Evolutionary conservation across 805 yeast species (phyloP).

Genomic region (Grigorovia jiainica): DNA sequence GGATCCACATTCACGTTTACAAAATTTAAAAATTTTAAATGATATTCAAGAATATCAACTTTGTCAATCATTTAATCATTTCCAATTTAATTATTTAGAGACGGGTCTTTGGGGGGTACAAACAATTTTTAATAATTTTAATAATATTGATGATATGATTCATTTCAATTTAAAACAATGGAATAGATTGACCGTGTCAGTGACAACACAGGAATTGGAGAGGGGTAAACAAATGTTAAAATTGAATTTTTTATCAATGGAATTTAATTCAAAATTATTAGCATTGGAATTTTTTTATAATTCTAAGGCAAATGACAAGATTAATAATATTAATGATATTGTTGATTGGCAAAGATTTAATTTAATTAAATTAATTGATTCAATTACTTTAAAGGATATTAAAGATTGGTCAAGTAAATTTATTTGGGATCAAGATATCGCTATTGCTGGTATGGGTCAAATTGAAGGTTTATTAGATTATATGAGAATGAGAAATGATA

Average conservation of each 20-base stretch:
- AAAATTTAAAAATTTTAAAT: slow-evolving; percentile 63
- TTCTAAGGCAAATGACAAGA: background rate
- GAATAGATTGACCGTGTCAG: slow-evolving; percentile 72
- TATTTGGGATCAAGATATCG: slow-evolving; percentile 81
- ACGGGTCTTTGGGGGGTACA: slow-evolving; percentile 80
- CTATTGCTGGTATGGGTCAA: slow-evolving; percentile 76
- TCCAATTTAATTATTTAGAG: slow-evolving; percentile 63
- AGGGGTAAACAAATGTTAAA: slow-evolving; percentile 68
- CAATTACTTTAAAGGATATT: slow-evolving; percentile 48
- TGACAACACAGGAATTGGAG: slow-evolving; percentile 68
- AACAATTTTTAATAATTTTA: slow-evolving; percentile 52
- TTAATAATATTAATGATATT: background rate
- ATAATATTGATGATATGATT: slow-evolving; percentile 59
- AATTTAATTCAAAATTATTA: background rate
- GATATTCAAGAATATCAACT: slow-evolving; percentile 63
- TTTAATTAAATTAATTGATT: slow-evolving; percentile 36
- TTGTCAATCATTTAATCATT: slow-evolving; percentile 63
- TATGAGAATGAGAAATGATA: slow-evolving; percentile 78
- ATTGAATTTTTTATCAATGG: slow-evolving; percentile 40
- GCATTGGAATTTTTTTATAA: slow-evolving; percentile 4
- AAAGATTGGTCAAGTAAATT: slow-evolving; percentile 65
- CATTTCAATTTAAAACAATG: slow-evolving; percentile 80
- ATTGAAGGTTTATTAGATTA: slow-evolving; percentile 78
- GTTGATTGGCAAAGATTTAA: background rate
- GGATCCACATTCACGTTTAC: slow-evolving; percentile 46